phyloP scores from a whole-genome alignment of 176 grass and related monocot genomes.

The Oryza brachyantha region DNA sequence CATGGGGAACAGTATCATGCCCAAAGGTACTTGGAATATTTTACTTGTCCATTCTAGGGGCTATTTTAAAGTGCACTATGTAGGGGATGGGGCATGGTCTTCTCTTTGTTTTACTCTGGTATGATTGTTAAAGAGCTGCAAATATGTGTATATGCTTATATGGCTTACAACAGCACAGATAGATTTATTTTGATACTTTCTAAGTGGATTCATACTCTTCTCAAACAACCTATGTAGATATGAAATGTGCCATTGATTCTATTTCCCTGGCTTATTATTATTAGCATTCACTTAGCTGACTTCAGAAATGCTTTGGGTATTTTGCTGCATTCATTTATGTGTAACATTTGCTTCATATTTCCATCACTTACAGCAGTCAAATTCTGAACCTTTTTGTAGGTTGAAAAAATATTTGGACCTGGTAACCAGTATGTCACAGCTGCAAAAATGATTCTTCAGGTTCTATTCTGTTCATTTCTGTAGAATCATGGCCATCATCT shows the following conservation, averaged over 20 bases:
- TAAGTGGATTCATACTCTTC: background rate
- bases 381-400: slow-evolving; percentile 30
- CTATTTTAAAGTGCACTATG: background rate
- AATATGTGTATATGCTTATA: background rate
- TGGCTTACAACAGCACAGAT: background rate
- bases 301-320: background rate
- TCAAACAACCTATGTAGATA: background rate
- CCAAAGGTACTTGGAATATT: slow-evolving; percentile 70
- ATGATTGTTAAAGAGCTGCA: slow-evolving; percentile 5
- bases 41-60: background rate
- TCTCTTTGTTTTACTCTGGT: background rate
- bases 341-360: background rate
- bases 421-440: slow-evolving; percentile 99
- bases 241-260: background rate
- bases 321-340: background rate
- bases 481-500: background rate
- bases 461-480: slow-evolving; percentile 31
- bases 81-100: background rate
- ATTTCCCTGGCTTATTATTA: background rate
- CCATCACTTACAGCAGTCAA: background rate
- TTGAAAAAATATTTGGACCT: slow-evolving; percentile 95
- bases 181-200: background rate
- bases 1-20: slow-evolving; percentile 84
- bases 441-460: slow-evolving; percentile 99
- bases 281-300: background rate